Evolutionary conservation across 2,329 filamentous ascomycete genomes (phyloP), one percentile per base, ranked within the genome.

Genomic region (Fusarium sp.): DNA sequence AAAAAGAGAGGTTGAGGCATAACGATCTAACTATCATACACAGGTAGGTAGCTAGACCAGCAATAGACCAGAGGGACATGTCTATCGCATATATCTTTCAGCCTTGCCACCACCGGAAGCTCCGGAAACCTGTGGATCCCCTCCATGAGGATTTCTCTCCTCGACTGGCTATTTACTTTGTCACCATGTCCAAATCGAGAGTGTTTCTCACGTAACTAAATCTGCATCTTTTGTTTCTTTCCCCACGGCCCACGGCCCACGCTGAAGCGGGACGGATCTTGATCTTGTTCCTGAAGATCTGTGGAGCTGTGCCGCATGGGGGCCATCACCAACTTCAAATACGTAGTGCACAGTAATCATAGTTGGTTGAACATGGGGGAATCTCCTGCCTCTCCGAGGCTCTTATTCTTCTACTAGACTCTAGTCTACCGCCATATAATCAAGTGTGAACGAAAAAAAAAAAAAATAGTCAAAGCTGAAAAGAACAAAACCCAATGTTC

Each of bases 361-460:
- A 37, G 15, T 35, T 52, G 25, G 19, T 29, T 41, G 49, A 51
- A 51, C 38, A 38, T 23, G 36, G 42, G 42, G 44, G 42, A 41
- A 13, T 23, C 14, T 13, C 36, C 42, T 49, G 19, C 17, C 23
- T 46, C 27, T 21, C 35, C 14, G 41, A 44, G 56, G 46, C 41
- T 45, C 56, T 62, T 57, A 65, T 50, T 54, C 31, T 33, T 61
- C 61, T 64, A 65, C 61, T 64, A 65, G 62, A 57, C 61, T 64
- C 48, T 59, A 54, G 39, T 51, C 43, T 58, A 53, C 31, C 23
- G 23, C 23, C 39, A 47, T 57, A 50, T 45, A 46, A 51, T 42
- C 27, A 39, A 39, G 27, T 38, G 38, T 33, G 42, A 55, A 43
- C 31, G 45, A 31, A 31, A 61, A 56, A 60, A 55, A 43, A 25